These are phyloP conservation scores for Cladosporium sp. DNA, from an alignment of 2,329 filamentous ascomycete species.

Conservation along the genomic window DNA sequence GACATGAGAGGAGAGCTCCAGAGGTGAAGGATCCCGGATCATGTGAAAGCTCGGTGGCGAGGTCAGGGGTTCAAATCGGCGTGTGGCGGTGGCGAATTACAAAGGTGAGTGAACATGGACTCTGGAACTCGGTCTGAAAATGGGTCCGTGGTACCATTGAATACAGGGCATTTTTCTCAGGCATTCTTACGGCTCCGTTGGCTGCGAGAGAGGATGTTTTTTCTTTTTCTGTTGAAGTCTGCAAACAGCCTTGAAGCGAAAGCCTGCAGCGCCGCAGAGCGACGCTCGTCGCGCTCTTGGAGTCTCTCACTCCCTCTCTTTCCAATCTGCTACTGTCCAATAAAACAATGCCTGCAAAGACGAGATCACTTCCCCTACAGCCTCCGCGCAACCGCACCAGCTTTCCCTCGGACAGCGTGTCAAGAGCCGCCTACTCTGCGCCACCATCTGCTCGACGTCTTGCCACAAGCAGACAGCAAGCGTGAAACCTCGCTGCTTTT, in stretches of 20 bases:
- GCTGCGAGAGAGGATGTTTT: background rate
- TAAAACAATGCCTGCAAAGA: background rate
- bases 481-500: background rate
- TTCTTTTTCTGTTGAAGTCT: background rate
- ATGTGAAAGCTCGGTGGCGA: background rate
- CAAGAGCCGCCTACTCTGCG: background rate
- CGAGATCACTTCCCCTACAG: background rate
- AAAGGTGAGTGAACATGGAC: background rate
- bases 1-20: background rate
- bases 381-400: background rate
- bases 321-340: background rate
- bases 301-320: background rate
- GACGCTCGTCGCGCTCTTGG: background rate
- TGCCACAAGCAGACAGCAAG: background rate
- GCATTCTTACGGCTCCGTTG: background rate
- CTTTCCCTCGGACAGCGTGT: background rate
- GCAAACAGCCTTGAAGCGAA: background rate
- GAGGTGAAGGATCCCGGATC: background rate
- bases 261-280: background rate
- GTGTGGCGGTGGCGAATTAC: background rate
- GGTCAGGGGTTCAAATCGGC: constrained; percentile 10
- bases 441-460: background rate
- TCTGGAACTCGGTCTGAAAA: background rate
- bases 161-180: background rate
- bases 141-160: background rate